Percentiles rank a stretch among this genome's conserved stretches.
These are phyloP conservation scores for Melianthus villosus DNA, from an alignment of 441 rosid genomes.

Conservation along the genomic window DNA sequence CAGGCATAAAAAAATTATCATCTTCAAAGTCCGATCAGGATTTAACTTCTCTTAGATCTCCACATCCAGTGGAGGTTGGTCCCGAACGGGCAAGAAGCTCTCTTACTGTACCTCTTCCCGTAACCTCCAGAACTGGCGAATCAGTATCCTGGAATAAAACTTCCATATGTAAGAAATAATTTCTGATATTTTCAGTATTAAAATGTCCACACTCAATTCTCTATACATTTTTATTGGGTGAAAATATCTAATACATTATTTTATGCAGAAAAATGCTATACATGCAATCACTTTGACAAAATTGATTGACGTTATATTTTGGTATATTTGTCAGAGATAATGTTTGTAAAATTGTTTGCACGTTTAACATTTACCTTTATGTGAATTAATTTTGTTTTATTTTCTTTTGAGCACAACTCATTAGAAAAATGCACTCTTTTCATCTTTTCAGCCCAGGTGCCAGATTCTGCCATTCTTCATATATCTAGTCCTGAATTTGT, in stretches of 20 bases:
- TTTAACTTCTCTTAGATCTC: constrained; percentile 53
- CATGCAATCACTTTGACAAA: not conserved
- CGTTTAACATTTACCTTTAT: no score
- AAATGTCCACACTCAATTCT: no score
- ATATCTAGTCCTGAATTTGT: constrained; percentile 25
- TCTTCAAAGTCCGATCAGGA: constrained; percentile 76
- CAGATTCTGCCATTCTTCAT: constrained; percentile 24
- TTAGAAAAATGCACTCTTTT: constrained; percentile 7
- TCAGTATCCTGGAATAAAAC: constrained; percentile 34
- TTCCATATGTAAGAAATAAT: constrained; percentile 62
- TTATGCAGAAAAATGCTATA: not conserved
- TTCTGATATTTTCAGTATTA: constrained; percentile 13
- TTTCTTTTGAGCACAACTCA: no score
- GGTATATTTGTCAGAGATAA: no score
- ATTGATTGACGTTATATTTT: no score
- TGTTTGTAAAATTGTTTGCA: no score
- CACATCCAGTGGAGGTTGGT: constrained; percentile 33
- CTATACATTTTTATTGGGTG: no score
- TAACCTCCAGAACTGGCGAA: constrained; percentile 27
- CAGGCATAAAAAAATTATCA: constrained; percentile 29
- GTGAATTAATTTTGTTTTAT: no score
- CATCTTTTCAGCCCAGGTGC: constrained; percentile 47
- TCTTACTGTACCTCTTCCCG: constrained; percentile 22
- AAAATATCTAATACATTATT: constrained; percentile 1
- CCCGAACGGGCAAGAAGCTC: constrained; percentile 30